Base-by-base conservation (phyloP, 139 green algal species). In the Desmodesmus armatus region DNA sequence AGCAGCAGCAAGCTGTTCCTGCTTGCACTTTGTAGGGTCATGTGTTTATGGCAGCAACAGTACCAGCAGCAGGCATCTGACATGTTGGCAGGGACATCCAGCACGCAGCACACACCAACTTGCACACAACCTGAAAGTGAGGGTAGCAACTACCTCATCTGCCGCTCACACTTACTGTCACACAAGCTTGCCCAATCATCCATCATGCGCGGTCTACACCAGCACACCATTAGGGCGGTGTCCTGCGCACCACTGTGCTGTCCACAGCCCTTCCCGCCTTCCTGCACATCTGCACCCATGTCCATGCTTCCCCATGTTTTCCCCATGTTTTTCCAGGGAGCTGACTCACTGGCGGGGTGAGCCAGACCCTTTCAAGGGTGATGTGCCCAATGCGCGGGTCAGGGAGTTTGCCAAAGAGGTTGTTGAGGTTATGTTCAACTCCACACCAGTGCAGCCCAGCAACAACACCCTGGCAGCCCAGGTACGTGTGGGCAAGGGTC, bases 351-450 rank as follows among this genome's bases (percentile, higher is more conserved):
- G 88, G 63, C 85, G 89, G 9, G 91, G 91, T 0, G 89, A 94
- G 63, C 84, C 88, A 31, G 92, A 96, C 41, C 89, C 92, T 1
- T 93, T 94, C 87, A 93, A 92, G 72, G 93, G 91, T 0, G 92
- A 95, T 58, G 80, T 87, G 9, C 86, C 70, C 0, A 95, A 94
- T 41, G 88, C 92, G 65, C 87, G 86, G 17, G 92, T 95, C 51
- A 74, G 92, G 7, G 92, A 95, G 27, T 58, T 83, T 15, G 91
- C 93, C 5, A 94, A 94, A 58, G 89, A 94, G 17, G 88, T 87
- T 0, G 33, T 92, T 3, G 91, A 94, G 29, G 85, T 88, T 15
- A 71, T 96, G 35, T 95, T 94, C 84, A 87, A 88, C 60, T 55
- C 75, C 0, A 74, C 87, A 60, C 76, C 69, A 2, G 21, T 73